Evolutionary conservation across 2,329 filamentous ascomycete genomes (phyloP).

Genomic region (Fusarium xyrophilum): DNA sequence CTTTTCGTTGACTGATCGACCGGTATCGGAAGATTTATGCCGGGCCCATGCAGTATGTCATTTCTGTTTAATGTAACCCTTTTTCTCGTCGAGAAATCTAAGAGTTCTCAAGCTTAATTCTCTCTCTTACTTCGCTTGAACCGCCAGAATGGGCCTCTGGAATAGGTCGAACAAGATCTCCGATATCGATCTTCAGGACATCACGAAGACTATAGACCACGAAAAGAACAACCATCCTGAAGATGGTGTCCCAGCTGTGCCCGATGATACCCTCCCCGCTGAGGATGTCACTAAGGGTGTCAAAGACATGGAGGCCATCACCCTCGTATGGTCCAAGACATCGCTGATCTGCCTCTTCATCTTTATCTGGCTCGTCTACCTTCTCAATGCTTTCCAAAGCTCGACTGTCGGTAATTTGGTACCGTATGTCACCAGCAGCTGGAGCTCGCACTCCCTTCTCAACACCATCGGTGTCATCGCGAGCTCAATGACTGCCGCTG

Average conservation of each 20-base stretch:
- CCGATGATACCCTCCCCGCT: background rate
- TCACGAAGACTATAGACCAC: background rate
- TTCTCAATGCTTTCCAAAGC: constrained; percentile 40
- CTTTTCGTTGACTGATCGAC: constrained; percentile 13
- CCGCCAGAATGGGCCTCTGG: background rate
- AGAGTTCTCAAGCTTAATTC: background rate
- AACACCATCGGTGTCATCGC: constrained; percentile 11
- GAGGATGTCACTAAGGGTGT: constrained; percentile 34
- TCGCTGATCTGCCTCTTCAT: constrained; percentile 10
- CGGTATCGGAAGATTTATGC: background rate
- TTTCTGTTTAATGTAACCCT: background rate
- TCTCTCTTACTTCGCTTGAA: too few relatives aligned
- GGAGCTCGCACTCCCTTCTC: constrained; percentile 3
- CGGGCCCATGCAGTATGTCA: background rate
- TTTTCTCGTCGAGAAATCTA: background rate
- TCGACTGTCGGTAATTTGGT: constrained; percentile 45
- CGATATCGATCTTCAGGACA: constrained; percentile 2
- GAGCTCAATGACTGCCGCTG: constrained; percentile 7
- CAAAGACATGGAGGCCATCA: constrained; percentile 19
- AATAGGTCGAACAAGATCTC: constrained; percentile 2
- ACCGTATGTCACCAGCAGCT: constrained; percentile 2
- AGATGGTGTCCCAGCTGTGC: background rate
- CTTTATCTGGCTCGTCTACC: constrained; percentile 12
- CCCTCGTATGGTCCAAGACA: constrained; percentile 4
- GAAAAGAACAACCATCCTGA: constrained; percentile 15